Evolutionary conservation across 2,329 filamentous ascomycete genomes (phyloP), one percentile per base, ranked within the genome.

Genomic region (Fusarium odoratissimum): DNA sequence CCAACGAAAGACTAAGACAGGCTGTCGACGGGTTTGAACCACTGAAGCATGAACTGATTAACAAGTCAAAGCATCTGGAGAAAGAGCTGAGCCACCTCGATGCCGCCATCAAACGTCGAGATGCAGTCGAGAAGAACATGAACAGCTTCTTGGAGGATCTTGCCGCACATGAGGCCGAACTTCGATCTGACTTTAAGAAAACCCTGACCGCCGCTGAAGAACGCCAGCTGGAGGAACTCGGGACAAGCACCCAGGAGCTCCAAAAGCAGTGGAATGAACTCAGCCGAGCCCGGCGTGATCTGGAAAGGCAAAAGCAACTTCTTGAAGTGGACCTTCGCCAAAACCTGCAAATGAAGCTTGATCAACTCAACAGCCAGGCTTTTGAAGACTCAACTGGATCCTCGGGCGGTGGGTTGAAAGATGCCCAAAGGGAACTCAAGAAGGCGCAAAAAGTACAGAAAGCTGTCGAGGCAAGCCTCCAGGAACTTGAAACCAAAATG

Each of bases 131-230:
- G 73, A 88, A 87, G 71, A 92, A 93, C 76, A 88, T 98, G 80
- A 92, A 93, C 73, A 90, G 91, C 44, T 88, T 97, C 59, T 89
- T 91, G 55, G 92, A 94, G 67, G 93, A 93, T 73, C 87, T 97
- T 63, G 88, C 86, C 52, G 91, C 92, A 11, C 93, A 95, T 79
- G 91, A 97, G 80, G 87, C 91, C 5, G 97, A 99, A 80, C 83
- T 98, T 62, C 87, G 88, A 21, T 93, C 94, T 2, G 92, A 97
- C 30, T 99, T 98, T 85, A 97, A 97, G 84, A 98, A 97, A 82
- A 92, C 92, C 17, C 86, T 99, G 54, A 93, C 92, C 14, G 84
- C 89, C 12, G 89, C 91, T n/a, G 97, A 99, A 82, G 95, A 98
- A 81, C 86, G 87, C 44, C 91, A 93, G 77, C 86, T 99, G 8